A percentile compares a stretch with the other conserved stretches of the same genome.
These are phyloP conservation scores for Cercospora sp. DNA, from an alignment of 2,329 filamentous ascomycete genomes.

Conservation along the genomic window DNA sequence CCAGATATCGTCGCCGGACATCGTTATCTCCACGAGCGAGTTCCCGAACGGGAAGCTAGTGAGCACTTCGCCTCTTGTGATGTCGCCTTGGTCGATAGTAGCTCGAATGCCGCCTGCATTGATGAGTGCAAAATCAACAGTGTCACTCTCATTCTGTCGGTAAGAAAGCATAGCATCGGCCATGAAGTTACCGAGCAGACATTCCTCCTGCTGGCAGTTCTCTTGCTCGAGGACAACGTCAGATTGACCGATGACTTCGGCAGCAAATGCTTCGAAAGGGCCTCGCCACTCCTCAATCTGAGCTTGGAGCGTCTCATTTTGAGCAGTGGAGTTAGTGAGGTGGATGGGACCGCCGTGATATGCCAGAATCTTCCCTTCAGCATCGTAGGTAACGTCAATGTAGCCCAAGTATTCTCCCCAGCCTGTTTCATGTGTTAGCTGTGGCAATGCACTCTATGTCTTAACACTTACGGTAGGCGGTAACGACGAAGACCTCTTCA, in stretches of 20 bases:
- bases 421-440: conserved; percentile 5
- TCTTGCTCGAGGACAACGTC: conserved; percentile 61
- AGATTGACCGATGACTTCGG: conserved; percentile 58
- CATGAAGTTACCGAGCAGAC: conserved; percentile 48
- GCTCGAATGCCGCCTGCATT: conserved; percentile 66
- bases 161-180: conserved; percentile 62
- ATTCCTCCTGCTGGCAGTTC: conserved; percentile 60
- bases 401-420: conserved; percentile 70
- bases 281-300: conserved; percentile 61
- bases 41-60: conserved; percentile 68
- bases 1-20: conserved; percentile 58
- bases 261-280: conserved; percentile 62
- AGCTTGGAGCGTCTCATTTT: conserved; percentile 58
- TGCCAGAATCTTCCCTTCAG: conserved; percentile 60
- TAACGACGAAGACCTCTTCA: conserved; percentile 69
- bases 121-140: conserved; percentile 60
- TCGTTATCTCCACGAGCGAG: conserved; percentile 59
- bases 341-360: conserved; percentile 65
- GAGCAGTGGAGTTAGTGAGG: conserved; percentile 60
- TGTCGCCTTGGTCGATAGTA: conserved; percentile 60
- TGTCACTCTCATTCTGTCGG: conserved; percentile 52
- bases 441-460: too few species aligned
- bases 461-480: conserved; percentile 54
- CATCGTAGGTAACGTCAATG: conserved; percentile 66
- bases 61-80: conserved; percentile 64